Evolutionary conservation across 805 yeast genomes (phyloP).

Genomic region (Ascoidea rubescens): DNA sequence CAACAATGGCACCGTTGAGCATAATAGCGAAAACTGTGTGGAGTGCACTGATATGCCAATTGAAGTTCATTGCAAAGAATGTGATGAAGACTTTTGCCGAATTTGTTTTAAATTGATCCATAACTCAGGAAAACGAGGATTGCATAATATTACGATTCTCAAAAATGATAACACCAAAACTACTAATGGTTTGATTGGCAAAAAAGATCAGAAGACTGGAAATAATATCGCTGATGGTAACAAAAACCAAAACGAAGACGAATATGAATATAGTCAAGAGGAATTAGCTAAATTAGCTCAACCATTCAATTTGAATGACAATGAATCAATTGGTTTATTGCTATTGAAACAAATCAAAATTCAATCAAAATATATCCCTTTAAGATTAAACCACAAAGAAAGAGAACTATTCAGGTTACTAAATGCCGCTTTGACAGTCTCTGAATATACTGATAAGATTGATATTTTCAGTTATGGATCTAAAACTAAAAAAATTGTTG

Average conservation of each 20-base stretch:
- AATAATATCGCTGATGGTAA: constrained; percentile 11
- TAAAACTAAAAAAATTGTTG: constrained; percentile 56
- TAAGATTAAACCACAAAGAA: constrained; percentile 55
- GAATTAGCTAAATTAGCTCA: constrained; percentile 1
- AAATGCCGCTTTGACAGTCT: constrained; percentile 67
- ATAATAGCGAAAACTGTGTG: constrained; percentile 29
- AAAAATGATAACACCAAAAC: constrained; percentile 1
- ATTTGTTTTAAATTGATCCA: constrained; percentile 61
- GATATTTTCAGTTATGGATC: constrained; percentile 56
- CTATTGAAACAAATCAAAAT: constrained; percentile 25
- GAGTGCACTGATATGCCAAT: constrained; percentile 67
- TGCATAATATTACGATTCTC: constrained; percentile 23
- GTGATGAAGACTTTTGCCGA: constrained; percentile 55
- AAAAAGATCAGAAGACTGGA: constrained; percentile 8
- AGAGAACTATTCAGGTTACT: constrained; percentile 51
- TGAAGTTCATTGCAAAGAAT: constrained; percentile 44
- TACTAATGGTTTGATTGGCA: constrained; percentile 10
- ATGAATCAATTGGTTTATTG: constrained; percentile 8
- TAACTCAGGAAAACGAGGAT: constrained; percentile 48
- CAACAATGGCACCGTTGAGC: constrained; percentile 10
- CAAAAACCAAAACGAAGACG: constrained; percentile 11
- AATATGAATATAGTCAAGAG: constrained; percentile 4
- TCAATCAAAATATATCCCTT: constrained; percentile 45
- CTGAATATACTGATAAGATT: constrained; percentile 69
- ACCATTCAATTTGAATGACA: constrained; percentile 11